These are phyloP conservation scores for Stromatinia cepivora DNA, from an alignment of 2,329 filamentous ascomycete genomes.

Conservation along the genomic window DNA sequence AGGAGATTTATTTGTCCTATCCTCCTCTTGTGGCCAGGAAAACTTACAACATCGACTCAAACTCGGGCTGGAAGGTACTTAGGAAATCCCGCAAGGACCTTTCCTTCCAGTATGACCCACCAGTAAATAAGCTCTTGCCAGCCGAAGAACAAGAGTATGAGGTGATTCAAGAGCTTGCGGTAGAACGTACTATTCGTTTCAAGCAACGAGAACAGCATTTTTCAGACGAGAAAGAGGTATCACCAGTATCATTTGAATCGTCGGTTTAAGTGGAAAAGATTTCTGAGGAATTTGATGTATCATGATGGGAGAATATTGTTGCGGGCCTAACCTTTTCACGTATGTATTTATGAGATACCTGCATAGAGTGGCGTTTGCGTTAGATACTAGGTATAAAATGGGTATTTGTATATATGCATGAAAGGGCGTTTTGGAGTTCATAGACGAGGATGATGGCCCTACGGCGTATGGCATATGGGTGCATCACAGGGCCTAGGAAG, in stretches of 20 bases:
- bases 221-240: not conserved
- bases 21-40: conserved; percentile 4
- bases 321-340: not conserved
- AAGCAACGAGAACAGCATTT: not conserved
- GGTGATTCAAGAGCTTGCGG: not conserved
- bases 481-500: not conserved
- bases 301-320: not conserved
- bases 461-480: not conserved
- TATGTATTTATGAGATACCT: conserved; percentile 15
- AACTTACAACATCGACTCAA: not conserved
- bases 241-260: not conserved
- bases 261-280: not conserved
- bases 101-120: not conserved
- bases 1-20: not conserved
- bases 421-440: conserved; percentile 20
- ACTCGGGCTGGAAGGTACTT: not conserved
- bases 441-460: not conserved
- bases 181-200: not conserved
- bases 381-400: conserved; percentile 20
- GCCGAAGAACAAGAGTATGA: not conserved
- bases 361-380: conserved; percentile 19
- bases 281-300: not conserved
- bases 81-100: not conserved
- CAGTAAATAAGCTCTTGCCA: not conserved
- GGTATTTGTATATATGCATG: conserved; percentile 15